These are phyloP conservation scores for Cicer cuneatum DNA, from an alignment of 306 rosid genomes.

Conservation along the genomic window DNA sequence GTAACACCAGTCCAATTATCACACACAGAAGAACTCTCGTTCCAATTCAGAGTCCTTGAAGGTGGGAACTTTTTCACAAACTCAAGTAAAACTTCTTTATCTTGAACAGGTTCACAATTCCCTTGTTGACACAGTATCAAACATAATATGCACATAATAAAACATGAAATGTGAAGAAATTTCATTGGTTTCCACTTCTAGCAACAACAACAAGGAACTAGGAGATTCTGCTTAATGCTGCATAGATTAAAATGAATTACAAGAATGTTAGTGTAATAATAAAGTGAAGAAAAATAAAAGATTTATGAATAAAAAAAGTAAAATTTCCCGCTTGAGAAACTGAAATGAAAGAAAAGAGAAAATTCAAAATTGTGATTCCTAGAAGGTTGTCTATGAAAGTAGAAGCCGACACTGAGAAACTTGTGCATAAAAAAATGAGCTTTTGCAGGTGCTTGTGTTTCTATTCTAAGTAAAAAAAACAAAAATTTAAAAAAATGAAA, in stretches of 20 bases:
- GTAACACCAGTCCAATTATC: conserved; percentile 83
- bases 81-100: conserved; percentile 73
- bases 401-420: conserved; percentile 58
- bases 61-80: conserved; percentile 69
- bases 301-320: not conserved
- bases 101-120: conserved; percentile 74
- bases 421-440: conserved; percentile 57
- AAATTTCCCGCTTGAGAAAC: conserved; percentile 37
- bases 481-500: no score
- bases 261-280: conserved; percentile 34
- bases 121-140: conserved; percentile 50
- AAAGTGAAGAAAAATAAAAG: not conserved
- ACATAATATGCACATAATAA: conserved; percentile 55
- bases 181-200: conserved; percentile 53
- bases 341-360: conserved; percentile 41
- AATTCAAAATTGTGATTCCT: conserved; percentile 58
- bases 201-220: conserved; percentile 52
- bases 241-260: conserved; percentile 46
- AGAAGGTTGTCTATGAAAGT: conserved; percentile 77
- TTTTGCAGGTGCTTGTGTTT: conserved; percentile 50
- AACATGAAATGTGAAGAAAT: conserved; percentile 44
- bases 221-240: conserved; percentile 45
- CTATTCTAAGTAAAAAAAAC: not conserved
- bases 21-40: conserved; percentile 60
- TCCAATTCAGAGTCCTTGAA: conserved; percentile 83